Conservation (phyloP, 2,329 filamentous ascomycete genomes). For the Calonectria hawksworthii region DNA sequence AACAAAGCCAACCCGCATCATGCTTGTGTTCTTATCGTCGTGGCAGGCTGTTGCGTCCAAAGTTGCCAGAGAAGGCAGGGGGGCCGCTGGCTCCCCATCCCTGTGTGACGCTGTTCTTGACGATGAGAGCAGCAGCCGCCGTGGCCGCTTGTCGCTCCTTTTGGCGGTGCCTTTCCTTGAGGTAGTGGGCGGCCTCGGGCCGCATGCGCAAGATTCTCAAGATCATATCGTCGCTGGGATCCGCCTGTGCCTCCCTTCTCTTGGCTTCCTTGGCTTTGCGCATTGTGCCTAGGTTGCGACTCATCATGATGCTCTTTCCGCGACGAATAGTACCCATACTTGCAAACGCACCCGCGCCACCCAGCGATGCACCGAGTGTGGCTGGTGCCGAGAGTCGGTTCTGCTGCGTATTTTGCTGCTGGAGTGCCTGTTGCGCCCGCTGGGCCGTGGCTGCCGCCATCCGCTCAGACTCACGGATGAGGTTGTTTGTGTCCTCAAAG, state of each 20-base stretch:
- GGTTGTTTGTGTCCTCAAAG: conserved; percentile 89
- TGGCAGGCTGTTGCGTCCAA: conserved; percentile 62
- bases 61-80: conserved; percentile 53
- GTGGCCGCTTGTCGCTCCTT: conserved; percentile 93
- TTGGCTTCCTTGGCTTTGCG: conserved; percentile 96
- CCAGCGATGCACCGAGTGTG: conserved; percentile 52
- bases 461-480: conserved; percentile 94
- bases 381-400: conserved; percentile 81
- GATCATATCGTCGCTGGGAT: conserved; percentile 99
- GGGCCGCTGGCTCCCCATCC: conserved; percentile 62
- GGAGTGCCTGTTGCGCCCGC: conserved; percentile 78
- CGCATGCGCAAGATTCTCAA: conserved; percentile 94
- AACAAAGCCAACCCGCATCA: neutral
- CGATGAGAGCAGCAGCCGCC: conserved; percentile 93
- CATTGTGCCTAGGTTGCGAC: conserved; percentile 95
- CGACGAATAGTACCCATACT: conserved; percentile 77
- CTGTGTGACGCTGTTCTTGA: conserved; percentile 85
- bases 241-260: conserved; percentile 93
- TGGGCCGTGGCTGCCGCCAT: conserved; percentile 92
- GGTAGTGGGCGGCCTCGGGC: conserved; percentile 87
- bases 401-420: conserved; percentile 60
- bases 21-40: conserved; percentile 54
- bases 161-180: conserved; percentile 91
- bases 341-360: conserved; percentile 63
- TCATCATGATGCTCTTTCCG: conserved; percentile 90